Percentiles rank a stretch among this genome's conserved stretches.
These are phyloP conservation scores for Avena atlantica DNA, from an alignment of 176 grass and related monocot species.

Conservation along the genomic window DNA sequence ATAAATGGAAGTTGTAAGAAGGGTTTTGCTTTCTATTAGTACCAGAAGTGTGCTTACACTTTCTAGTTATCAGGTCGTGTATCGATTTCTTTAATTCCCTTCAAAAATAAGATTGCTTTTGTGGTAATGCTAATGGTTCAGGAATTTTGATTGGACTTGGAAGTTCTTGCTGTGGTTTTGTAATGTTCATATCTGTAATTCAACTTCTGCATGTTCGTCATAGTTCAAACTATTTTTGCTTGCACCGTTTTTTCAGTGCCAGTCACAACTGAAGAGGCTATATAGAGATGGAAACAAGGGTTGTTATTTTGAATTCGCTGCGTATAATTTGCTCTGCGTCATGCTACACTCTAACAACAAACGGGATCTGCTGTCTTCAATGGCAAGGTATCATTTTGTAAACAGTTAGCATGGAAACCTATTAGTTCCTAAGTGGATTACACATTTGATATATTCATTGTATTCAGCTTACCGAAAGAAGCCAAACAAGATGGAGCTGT, in stretches of 20 bases:
- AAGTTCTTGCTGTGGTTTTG: conserved; percentile 12
- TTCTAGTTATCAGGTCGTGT: conserved; percentile 9
- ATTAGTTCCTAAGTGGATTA: conserved; percentile 16
- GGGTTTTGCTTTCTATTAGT: conserved; percentile 3
- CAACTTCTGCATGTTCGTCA: conserved; percentile 20
- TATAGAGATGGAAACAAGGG: conserved; percentile 85
- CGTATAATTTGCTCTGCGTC: conserved; percentile 87
- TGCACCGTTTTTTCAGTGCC: conserved; percentile 68
- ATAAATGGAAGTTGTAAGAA: not conserved
- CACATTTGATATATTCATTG: conserved; percentile 40
- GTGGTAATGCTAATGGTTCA: conserved; percentile 31
- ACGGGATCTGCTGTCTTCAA: conserved; percentile 84
- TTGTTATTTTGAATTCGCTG: conserved; percentile 81
- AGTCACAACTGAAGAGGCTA: conserved; percentile 91
- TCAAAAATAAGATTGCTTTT: not conserved
- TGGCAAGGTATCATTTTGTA: conserved; percentile 70
- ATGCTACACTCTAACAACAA: conserved; percentile 88
- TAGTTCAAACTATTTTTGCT: conserved; percentile 32
- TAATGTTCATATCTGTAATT: conserved; percentile 25
- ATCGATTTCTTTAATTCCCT: conserved; percentile 3
- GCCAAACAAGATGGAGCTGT: conserved; percentile 80
- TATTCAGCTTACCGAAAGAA: conserved; percentile 81
- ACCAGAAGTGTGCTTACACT: conserved; percentile 21
- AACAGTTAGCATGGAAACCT: conserved; percentile 11
- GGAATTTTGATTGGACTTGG: conserved; percentile 19